These are phyloP conservation scores for Melanogaster broomeanus DNA, from an alignment of 768 basidiomycete species.

Conservation along the genomic window DNA sequence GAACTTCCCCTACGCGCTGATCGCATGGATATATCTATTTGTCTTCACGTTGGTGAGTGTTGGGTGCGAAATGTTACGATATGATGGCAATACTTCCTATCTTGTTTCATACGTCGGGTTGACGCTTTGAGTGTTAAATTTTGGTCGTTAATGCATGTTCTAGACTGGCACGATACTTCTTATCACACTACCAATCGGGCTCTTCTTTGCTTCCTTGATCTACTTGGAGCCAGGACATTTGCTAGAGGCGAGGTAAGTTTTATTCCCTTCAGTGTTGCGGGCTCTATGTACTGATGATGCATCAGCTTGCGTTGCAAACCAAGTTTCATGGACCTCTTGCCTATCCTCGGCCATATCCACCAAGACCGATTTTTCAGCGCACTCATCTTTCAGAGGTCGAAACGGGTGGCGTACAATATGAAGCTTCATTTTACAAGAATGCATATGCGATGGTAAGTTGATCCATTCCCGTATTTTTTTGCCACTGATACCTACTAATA, in stretches of 20 bases:
- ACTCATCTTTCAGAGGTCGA: slow-evolving; percentile 51
- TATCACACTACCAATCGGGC: slow-evolving; percentile 80
- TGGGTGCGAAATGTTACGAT: not conserved
- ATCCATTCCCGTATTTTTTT: not conserved
- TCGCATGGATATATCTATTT: slow-evolving; percentile 80
- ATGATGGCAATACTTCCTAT: not conserved
- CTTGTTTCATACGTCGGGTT: not conserved
- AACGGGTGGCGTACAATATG: slow-evolving; percentile 46
- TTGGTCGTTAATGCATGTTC: slow-evolving; percentile 16
- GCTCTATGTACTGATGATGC: slow-evolving; percentile 6
- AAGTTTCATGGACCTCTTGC: slow-evolving; percentile 69
- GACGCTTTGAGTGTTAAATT: slow-evolving; percentile 6
- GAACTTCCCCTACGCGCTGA: slow-evolving; percentile 78
- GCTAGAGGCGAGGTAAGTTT: slow-evolving; percentile 65
- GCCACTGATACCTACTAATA: slow-evolving; percentile 7
- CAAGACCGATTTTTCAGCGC: slow-evolving; percentile 75
- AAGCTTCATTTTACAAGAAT: slow-evolving; percentile 80
- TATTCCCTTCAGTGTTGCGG: not conserved
- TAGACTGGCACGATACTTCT: slow-evolving; percentile 80
- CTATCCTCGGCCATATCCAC: slow-evolving; percentile 64
- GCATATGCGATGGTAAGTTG: slow-evolving; percentile 72
- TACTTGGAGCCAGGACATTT: slow-evolving; percentile 72
- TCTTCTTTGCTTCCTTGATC: slow-evolving; percentile 73
- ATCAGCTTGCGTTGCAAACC: slow-evolving; percentile 64
- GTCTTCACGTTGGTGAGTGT: slow-evolving; percentile 76